Base-by-base conservation (phyloP, 225 moss, liverwort and hornwort species). In the Climacium dendroides region DNA sequence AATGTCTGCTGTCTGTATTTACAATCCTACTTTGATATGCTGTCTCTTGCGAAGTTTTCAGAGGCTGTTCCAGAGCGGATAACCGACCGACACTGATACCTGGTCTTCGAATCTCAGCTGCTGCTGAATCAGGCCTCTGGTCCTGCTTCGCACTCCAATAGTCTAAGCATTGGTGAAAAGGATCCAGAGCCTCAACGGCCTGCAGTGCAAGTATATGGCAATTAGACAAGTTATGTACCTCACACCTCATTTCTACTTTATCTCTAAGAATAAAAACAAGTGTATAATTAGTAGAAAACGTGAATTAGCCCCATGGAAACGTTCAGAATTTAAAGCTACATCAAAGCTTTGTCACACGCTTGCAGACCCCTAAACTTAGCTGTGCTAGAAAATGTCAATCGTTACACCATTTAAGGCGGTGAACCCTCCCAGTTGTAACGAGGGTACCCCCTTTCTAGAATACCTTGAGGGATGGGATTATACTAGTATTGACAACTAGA, bases 181-280 rank as follows among this genome's bases (percentile, higher is more conserved):
- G 89, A 90, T 94, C 94, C 81, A 94, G 62, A 25, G 92, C 60
- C 70, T 94, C 92, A 34, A 94, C 64, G 81, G 91, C 90, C 92
- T 94, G 80, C 85, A 89, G n/a, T 64, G 43, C 53, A 87, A 59
- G 32, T 30, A 82, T 52, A 63, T 28, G 61, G 50, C 16, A 66
- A 61, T 81, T 76, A 78, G 85, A 82, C 35, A 74, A 82, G 16
- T 41, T 52, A 79, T 80, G 20, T 19, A 32, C 41, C 11, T 77
- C 41, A 39, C 19, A 28, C 14, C 52, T 47, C 58, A 35, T 37
- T 76, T 57, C 34, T 41, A 63, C 41, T 54, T 71, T 32, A 24
- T 73, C 32, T 53, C 47, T 60, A 28, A n/a, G n/a, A 35, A 30
- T 24, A 15, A 39, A 85, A 28, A 53, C 34, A 80, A 52, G 18